These are phyloP conservation scores for Coniochaeta sp. DNA, from an alignment of 2,329 filamentous ascomycete species.

Conservation along the genomic window DNA sequence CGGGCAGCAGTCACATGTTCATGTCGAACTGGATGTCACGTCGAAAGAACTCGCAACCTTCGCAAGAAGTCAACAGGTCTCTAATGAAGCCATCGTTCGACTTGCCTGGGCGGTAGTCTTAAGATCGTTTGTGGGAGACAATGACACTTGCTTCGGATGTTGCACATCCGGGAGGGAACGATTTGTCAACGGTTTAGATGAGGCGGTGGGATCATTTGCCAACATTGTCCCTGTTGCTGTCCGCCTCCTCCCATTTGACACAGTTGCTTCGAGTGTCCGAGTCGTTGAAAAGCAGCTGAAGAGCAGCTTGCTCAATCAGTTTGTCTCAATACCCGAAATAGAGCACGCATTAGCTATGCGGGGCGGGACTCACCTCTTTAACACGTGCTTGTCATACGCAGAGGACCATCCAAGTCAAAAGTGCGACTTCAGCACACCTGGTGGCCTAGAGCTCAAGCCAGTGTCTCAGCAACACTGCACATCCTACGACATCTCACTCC, in stretches of 20 bases:
- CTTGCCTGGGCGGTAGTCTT: constrained; percentile 54
- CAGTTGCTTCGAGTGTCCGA: constrained; percentile 23
- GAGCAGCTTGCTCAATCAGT: constrained; percentile 29
- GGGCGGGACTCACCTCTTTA: constrained; percentile 35
- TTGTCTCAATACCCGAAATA: constrained; percentile 36
- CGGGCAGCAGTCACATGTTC: constrained; percentile 23
- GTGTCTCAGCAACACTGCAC: constrained; percentile 33
- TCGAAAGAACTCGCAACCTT: constrained; percentile 35
- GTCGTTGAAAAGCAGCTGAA: constrained; percentile 22
- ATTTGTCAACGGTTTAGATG: constrained; percentile 28
- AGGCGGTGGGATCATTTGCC: constrained; percentile 39
- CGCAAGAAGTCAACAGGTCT: constrained; percentile 29
- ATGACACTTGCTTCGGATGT: constrained; percentile 48
- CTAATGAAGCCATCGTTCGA: constrained; percentile 41
- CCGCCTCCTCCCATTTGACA: constrained; percentile 22
- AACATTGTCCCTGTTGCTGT: constrained; percentile 26
- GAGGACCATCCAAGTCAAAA: constrained; percentile 28
- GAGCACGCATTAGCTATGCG: constrained; percentile 36
- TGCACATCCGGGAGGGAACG: constrained; percentile 36
- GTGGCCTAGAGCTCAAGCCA: constrained; percentile 22
- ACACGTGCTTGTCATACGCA: constrained; percentile 41
- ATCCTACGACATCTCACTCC: constrained; percentile 38
- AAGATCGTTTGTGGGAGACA: constrained; percentile 43
- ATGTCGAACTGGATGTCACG: constrained; percentile 32
- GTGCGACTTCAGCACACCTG: constrained; percentile 19